Evolutionary conservation across 495 filamentous ascomycete genomes (phyloP), one percentile per base, ranked within the genome.

Genomic region (Hyaloscypha bicolor): DNA sequence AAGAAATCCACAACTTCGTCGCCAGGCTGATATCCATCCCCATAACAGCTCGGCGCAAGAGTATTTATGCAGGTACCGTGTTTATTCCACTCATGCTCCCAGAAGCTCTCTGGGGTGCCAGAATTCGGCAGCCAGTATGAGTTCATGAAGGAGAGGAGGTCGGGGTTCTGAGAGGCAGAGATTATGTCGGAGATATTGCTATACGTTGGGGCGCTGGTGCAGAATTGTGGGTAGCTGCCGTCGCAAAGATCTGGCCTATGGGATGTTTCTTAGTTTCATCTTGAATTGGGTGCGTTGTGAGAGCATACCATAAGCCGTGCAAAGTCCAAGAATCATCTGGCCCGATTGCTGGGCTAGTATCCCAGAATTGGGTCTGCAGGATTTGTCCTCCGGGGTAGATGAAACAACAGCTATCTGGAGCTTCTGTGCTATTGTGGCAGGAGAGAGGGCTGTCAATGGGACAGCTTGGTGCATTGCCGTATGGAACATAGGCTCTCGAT

Each of bases 31-130:
- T 96, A 93, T 29, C 79, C 76, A 14, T 75, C 72, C 33, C 76
- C 78, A 75, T 96, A 97, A 80, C 93, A 97, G 55, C 77, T 76
- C 0, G 93, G 84, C 14, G 89, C 83, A 2, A 96, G 81, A 0
- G 89, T 92, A 73, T 85, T 86, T 71, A 92, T 84, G 77, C 89
- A 92, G 2, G 88, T 90, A 16, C 84, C 93, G 72, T 97, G 93
- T 73, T 95, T 96, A 72, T 85, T 87, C 90, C 90, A 97, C 73
- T 96, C 93, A 71, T 96, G 92, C 71, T 90, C 78, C 93, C 92
- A 96, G 61, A 96, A 82, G 31, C 81, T 77, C 58, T 87, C 82
- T 70, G 91, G 89, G 56, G 87, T 80, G 33, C 92, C 81, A 55
- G 76, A 75, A 48, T 79, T 75, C 9, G 81, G 80, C 21, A 83